Evolutionary conservation across 208 protist species (phyloP).

Genomic region (Wallacemonas rigidus): DNA sequence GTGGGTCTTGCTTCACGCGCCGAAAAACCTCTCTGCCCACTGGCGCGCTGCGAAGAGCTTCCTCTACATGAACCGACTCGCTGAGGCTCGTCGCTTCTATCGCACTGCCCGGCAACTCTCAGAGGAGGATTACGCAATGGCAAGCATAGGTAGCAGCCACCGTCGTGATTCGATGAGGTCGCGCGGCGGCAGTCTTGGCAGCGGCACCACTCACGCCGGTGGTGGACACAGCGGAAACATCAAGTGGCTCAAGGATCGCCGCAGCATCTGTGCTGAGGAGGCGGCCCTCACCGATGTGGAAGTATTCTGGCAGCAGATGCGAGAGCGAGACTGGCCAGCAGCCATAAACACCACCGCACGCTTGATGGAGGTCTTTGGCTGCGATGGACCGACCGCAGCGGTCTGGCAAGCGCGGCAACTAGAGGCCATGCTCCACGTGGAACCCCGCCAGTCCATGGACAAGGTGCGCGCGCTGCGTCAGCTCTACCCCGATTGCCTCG

Average conservation of each 20-base stretch:
- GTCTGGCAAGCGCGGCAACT: conserved; percentile 55
- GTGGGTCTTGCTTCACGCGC: conserved; percentile 46
- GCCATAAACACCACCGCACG: conserved; percentile 31
- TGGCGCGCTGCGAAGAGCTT: conserved; percentile 76
- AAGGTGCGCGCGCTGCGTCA: conserved; percentile 42
- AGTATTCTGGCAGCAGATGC: conserved; percentile 47
- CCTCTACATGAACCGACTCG: conserved; percentile 32
- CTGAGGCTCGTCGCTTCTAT: conserved; percentile 23
- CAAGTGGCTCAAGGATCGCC: conserved; percentile 30
- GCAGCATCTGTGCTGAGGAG: conserved; percentile 48
- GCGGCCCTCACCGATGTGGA: conserved; percentile 44
- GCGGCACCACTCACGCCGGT: background rate
- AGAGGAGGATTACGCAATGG: conserved; percentile 11
- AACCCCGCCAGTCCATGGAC: conserved; percentile 41
- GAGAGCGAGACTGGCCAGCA: conserved; percentile 38
- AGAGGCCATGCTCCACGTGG: conserved; percentile 56
- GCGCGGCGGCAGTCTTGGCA: background rate
- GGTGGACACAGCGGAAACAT: conserved; percentile 5
- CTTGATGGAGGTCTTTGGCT: conserved; percentile 45
- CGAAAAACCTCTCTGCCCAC: conserved; percentile 55
- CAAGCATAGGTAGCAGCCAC: background rate
- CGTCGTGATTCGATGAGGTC: conserved; percentile 7
- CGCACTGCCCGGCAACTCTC: conserved; percentile 9
- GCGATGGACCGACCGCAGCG: conserved; percentile 36
- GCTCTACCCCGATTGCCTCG: conserved; percentile 35